These are phyloP conservation scores for Candolleomyces efflorescens DNA, from an alignment of 768 basidiomycete species.

Conservation along the genomic window DNA sequence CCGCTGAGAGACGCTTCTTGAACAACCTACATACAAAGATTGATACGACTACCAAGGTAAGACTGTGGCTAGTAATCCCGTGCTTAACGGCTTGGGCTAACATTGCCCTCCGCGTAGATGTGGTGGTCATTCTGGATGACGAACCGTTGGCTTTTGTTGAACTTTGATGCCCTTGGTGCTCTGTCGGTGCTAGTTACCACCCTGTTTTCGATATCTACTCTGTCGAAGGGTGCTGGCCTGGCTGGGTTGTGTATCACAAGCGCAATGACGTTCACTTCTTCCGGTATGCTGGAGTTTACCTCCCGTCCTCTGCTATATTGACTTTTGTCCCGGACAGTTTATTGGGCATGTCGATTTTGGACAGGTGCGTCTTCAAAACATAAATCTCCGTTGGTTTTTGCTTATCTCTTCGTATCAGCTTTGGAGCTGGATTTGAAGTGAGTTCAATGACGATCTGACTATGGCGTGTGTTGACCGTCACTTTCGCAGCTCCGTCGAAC, in stretches of 20 bases:
- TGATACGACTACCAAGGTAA: constrained; percentile 72
- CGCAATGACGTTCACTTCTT: constrained; percentile 48
- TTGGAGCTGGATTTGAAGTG: constrained; percentile 77
- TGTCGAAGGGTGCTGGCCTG: constrained; percentile 49
- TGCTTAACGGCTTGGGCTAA: background rate
- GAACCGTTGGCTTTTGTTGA: constrained; percentile 79
- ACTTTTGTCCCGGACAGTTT: constrained; percentile 24
- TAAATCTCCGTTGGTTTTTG: background rate
- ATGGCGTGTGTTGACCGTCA: background rate
- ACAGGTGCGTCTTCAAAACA: constrained; percentile 25
- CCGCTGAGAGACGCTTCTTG: constrained; percentile 74
- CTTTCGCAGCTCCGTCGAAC: constrained; percentile 71
- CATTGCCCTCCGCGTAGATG: constrained; percentile 40
- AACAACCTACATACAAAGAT: constrained; percentile 69
- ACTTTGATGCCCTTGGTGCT: constrained; percentile 78
- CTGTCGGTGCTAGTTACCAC: constrained; percentile 71
- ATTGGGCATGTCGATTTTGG: constrained; percentile 52
- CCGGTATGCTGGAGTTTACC: constrained; percentile 21
- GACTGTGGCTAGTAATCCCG: background rate
- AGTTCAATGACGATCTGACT: constrained; percentile 19
- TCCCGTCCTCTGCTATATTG: background rate
- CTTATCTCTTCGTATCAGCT: constrained; percentile 36
- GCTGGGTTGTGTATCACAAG: constrained; percentile 77
- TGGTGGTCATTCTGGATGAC: constrained; percentile 91
- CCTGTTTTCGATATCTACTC: constrained; percentile 66